phyloP scores from a whole-genome alignment of 2,329 filamentous ascomycete species.

The Nemania sp. region DNA sequence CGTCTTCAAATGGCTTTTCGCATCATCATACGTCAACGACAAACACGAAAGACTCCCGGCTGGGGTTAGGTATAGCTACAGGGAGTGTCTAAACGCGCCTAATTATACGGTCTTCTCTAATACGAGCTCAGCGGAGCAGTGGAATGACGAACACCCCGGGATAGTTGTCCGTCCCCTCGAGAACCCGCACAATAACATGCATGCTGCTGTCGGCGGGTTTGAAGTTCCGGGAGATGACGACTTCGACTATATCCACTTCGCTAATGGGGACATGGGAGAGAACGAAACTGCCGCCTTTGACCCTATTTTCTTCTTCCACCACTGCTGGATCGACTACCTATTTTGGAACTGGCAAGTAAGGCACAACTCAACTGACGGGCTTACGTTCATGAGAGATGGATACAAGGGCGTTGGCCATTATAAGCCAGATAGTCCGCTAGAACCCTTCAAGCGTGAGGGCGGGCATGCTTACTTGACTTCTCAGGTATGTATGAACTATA shows the following conservation, averaged over 20 bases:
- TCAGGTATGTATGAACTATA: not conserved
- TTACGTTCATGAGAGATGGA: slow-evolving; percentile 1
- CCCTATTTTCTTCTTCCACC: slow-evolving; percentile 28
- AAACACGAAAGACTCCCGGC: slow-evolving; percentile 1
- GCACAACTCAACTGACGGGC: not conserved
- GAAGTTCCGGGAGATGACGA: slow-evolving; percentile 22
- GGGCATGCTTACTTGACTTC: slow-evolving; percentile 18
- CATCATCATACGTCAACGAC: slow-evolving; percentile 10
- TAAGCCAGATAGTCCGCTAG: slow-evolving; percentile 19
- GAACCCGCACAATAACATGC: slow-evolving; percentile 27
- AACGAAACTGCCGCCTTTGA: slow-evolving; percentile 27
- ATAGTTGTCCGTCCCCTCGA: slow-evolving; percentile 12
- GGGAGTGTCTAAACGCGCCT: slow-evolving; percentile 17
- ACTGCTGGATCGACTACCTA: slow-evolving; percentile 22
- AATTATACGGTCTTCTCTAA: slow-evolving; percentile 33
- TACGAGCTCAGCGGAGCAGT: slow-evolving; percentile 21
- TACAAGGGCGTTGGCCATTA: slow-evolving; percentile 24
- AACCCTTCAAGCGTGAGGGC: slow-evolving; percentile 13
- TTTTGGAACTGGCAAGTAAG: slow-evolving; percentile 28
- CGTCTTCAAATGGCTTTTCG: slow-evolving; percentile 21
- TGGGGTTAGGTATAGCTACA: slow-evolving; percentile 11
- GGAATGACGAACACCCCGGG: slow-evolving; percentile 15
- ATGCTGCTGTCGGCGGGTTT: slow-evolving; percentile 22
- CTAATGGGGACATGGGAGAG: slow-evolving; percentile 31
- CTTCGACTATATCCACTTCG: slow-evolving; percentile 20